phyloP scores from a whole-genome alignment of 768 basidiomycete genomes.

The Lyophyllum semitale region DNA sequence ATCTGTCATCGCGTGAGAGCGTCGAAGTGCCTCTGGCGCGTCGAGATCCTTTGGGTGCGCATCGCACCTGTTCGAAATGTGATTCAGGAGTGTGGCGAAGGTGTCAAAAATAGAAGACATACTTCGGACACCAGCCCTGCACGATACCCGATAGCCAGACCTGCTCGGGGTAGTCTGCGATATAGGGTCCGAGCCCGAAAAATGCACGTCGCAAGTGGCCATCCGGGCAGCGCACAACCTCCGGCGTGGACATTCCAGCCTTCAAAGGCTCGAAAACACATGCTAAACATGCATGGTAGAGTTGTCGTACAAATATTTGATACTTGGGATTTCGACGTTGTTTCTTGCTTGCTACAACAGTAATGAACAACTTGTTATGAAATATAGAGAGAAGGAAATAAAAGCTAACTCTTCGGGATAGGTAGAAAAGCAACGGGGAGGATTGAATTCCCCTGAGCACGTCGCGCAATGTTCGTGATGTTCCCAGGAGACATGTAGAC shows the following conservation, averaged over 20 bases:
- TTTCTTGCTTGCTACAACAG: not conserved
- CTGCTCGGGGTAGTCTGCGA: constrained; percentile 41
- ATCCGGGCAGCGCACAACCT: constrained; percentile 31
- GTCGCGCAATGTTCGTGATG: constrained; percentile 30
- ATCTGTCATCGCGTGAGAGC: constrained; percentile 26
- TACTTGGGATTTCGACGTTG: constrained; percentile 5
- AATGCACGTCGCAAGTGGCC: constrained; percentile 31
- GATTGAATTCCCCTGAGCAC: constrained; percentile 29
- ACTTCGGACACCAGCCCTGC: constrained; percentile 19
- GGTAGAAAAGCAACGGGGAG: constrained; percentile 15
- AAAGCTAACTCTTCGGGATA: constrained; percentile 8
- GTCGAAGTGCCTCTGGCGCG: constrained; percentile 11
- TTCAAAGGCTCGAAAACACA: constrained; percentile 18
- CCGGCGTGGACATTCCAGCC: constrained; percentile 23
- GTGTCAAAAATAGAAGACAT: not conserved
- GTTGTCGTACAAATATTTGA: constrained; percentile 18
- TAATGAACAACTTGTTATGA: not conserved
- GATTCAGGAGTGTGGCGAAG: not conserved
- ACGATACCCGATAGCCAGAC: constrained; percentile 28
- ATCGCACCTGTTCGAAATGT: constrained; percentile 21
- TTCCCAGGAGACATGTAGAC: constrained; percentile 34
- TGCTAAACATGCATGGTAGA: constrained; percentile 23
- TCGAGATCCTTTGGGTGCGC: constrained; percentile 22
- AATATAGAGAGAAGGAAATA: not conserved
- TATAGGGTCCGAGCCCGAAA: constrained; percentile 32